These are phyloP conservation scores for Monascus ruber DNA, from an alignment of 2,329 filamentous ascomycete genomes.

Conservation along the genomic window DNA sequence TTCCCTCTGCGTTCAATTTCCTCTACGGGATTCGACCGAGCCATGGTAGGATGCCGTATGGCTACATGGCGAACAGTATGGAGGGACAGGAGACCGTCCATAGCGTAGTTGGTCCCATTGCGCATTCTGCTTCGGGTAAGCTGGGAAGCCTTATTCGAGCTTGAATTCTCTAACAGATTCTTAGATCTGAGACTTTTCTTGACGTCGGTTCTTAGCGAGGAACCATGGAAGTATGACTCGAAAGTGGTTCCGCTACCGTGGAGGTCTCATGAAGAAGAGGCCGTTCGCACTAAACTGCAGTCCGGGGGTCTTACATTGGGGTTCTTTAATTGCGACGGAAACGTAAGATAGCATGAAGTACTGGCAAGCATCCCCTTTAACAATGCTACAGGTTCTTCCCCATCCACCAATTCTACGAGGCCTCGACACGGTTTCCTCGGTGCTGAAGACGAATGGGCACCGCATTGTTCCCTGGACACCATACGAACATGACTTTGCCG, in stretches of 20 bases:
- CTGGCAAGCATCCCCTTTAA: not conserved
- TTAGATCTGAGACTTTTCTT: constrained; percentile 15
- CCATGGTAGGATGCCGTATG: constrained; percentile 22
- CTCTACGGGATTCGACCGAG: constrained; percentile 32
- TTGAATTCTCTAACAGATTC: not conserved
- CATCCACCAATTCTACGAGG: constrained; percentile 28
- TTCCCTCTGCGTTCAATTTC: constrained; percentile 31
- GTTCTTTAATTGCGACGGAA: constrained; percentile 21
- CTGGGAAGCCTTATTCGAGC: not conserved
- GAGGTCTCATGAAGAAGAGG: constrained; percentile 15
- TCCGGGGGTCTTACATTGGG: constrained; percentile 18
- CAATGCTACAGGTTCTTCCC: constrained; percentile 16
- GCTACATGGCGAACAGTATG: constrained; percentile 22
- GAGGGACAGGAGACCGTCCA: constrained; percentile 24
- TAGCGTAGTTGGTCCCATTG: constrained; percentile 24
- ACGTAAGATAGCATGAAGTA: constrained; percentile 9
- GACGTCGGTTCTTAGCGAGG: constrained; percentile 19
- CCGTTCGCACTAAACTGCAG: constrained; percentile 10
- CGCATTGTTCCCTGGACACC: constrained; percentile 20
- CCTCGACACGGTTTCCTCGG: constrained; percentile 14
- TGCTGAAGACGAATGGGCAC: constrained; percentile 17
- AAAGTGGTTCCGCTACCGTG: constrained; percentile 26
- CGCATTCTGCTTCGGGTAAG: constrained; percentile 14
- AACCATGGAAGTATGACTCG: constrained; percentile 29
- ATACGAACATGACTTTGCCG: constrained; percentile 15